Conservation (phyloP, 2,329 filamentous ascomycete genomes). For the Colletotrichum phormii region DNA sequence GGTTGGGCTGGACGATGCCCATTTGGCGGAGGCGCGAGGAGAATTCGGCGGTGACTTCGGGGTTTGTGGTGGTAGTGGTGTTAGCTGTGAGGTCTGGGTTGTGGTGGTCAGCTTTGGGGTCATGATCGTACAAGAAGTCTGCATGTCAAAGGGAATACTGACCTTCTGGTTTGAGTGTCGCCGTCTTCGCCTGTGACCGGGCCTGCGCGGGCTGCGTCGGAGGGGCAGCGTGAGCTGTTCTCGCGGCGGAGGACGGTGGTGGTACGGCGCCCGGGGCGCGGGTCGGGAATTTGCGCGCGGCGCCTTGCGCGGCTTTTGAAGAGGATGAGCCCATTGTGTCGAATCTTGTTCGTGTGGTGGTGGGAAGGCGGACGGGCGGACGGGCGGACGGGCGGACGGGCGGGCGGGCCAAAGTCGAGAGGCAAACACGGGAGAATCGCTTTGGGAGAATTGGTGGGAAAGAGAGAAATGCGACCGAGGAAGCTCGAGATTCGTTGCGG, state of each 20-base stretch:
- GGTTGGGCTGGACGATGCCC: conserved; percentile 66
- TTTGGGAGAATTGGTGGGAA: not conserved
- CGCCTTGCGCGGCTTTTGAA: conserved; percentile 57
- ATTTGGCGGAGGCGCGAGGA: conserved; percentile 64
- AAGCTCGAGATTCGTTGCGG: conserved; percentile 17
- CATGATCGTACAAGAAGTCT: not conserved
- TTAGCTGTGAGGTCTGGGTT: conserved; percentile 50
- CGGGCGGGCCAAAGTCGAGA: not conserved
- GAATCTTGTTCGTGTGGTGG: not conserved
- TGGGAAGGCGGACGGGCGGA: too few relatives aligned
- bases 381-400: not conserved
- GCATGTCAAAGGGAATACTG: conserved; percentile 26
- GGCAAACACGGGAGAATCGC: not conserved
- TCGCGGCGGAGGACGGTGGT: conserved; percentile 30
- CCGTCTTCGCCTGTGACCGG: conserved; percentile 31
- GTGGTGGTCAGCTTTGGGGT: not conserved
- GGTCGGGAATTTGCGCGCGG: conserved; percentile 58
- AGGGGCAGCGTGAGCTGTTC: conserved; percentile 37
- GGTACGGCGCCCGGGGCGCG: conserved; percentile 46
- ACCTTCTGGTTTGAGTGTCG: conserved; percentile 48
- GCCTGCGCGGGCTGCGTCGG: conserved; percentile 33
- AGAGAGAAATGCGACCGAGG: not conserved
- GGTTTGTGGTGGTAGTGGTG: conserved; percentile 56
- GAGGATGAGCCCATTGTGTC: conserved; percentile 57
- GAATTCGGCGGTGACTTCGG: conserved; percentile 54